Base-by-base conservation (phyloP, 371 early-diverging fungal genomes). In the Mucor irregularis region DNA sequence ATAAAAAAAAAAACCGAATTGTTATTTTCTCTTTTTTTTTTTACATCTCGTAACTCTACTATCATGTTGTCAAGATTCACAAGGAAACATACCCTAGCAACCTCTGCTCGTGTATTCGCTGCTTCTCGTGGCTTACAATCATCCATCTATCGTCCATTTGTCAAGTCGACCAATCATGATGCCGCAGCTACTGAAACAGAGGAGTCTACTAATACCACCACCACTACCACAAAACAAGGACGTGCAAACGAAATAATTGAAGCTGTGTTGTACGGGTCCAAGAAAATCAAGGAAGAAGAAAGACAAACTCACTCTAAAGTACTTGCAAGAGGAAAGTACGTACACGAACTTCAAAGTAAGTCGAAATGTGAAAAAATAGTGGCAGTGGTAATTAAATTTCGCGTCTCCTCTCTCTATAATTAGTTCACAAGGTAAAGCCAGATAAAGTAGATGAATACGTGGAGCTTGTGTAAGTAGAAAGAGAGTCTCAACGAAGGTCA, bases 381-480 rank as follows among this genome's bases (percentile, higher is more conserved):
- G 13, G 17, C 1, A 30, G 4, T 31, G 10, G 1, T 19, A 5
- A 29, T n/a, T 31, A 13, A 29, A 21, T 40, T 22, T 29, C 13
- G 4, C 30, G 5, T 19, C 35, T 24, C 1, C 39, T 22, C 21
- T 10, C 13, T 11, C 16, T 13, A 14, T 35, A 7, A 8, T 26
- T 37, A 90, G 90, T 81, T 47, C 97, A 96, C 54, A 73, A 81
- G 17, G 89, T 95, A 26, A 89, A 85, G 61, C 94, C 97, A 4
- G 94, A 94, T 28, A 77, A 86, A 52, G 82, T 88, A 29, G 89
- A 90, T 4, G 94, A 93, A 56, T 96, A 96, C 75, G 79, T 81
- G 24, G 75, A 74, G 9, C 66, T 91, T 4, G 67, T 87, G 85
- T 84, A 81, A 68, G 80, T 68, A 22, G 2, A 16, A 29, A 7